Evolutionary conservation across 441 rosid genomes (phyloP).

Genomic region (Raphanus hybrid): DNA sequence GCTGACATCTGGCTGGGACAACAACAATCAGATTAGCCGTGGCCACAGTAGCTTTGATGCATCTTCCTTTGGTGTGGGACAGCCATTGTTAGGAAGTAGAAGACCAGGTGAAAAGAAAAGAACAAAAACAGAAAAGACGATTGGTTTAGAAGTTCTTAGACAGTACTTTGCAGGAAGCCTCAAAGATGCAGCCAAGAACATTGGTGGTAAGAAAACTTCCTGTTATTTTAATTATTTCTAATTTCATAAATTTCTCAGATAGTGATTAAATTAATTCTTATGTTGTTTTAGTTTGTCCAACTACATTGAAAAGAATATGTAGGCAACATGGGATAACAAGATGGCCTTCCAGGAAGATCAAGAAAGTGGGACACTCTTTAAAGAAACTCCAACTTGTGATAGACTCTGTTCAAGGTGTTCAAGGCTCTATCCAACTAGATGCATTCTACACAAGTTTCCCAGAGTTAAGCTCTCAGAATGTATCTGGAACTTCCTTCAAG

Average conservation of each 20-base stretch:
- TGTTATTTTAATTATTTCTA: background rate
- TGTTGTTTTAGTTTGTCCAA: slow-evolving; percentile 84
- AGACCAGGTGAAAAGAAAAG: slow-evolving; percentile 58
- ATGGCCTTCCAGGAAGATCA: slow-evolving; percentile 96
- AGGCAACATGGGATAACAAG: slow-evolving; percentile 86
- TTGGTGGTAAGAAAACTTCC: slow-evolving; percentile 64
- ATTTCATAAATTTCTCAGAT: background rate
- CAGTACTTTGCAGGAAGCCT: slow-evolving; percentile 91
- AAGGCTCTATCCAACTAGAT: slow-evolving; percentile 72
- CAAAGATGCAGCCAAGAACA: slow-evolving; percentile 88
- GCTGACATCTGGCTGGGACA: slow-evolving; percentile 53
- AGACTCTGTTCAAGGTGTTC: slow-evolving; percentile 76
- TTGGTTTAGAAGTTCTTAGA: slow-evolving; percentile 75
- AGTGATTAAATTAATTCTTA: slow-evolving; percentile 21
- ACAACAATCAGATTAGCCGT: slow-evolving; percentile 39
- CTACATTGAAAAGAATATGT: slow-evolving; percentile 89
- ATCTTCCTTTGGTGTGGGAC: slow-evolving; percentile 30
- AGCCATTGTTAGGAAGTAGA: slow-evolving; percentile 17
- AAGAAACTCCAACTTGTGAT: slow-evolving; percentile 86
- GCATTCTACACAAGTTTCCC: slow-evolving; percentile 87
- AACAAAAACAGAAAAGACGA: slow-evolving; percentile 73
- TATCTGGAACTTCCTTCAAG: slow-evolving; percentile 43
- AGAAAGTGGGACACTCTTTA: slow-evolving; percentile 85
- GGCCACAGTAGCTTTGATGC: slow-evolving; percentile 24
- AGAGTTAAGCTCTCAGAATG: slow-evolving; percentile 61